Evolutionary conservation across 192 early-diverging fungal genomes (phyloP), one percentile per base, ranked within the genome.

Genomic region (Gamsiella multidivaricata): DNA sequence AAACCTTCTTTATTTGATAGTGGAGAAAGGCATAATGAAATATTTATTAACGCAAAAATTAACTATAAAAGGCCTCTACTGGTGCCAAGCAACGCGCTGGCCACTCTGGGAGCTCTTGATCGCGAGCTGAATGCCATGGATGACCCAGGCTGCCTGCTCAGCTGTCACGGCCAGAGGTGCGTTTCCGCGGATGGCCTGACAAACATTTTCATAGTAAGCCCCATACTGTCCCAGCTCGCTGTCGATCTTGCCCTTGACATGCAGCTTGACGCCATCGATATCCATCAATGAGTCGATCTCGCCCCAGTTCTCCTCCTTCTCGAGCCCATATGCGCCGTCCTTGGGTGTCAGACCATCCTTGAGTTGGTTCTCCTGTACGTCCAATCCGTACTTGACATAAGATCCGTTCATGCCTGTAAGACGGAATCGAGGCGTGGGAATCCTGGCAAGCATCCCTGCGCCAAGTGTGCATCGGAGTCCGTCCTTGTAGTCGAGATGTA

Each of bases 321-420:
- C 91, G 11, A 87, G 55, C 34, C 92, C 92, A 75, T 83, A 94
- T 3, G 41, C 81, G 8, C 80, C 31, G 42, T 81, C 59, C 0
- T 49, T 64, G 3, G 90, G 89, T 9, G 85, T 80, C 9, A 88
- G 29, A n/a, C 90, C 91, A 6, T 79, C 69, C 71, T 91, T 90
- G 52, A 92, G 84, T 56, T 92, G 92, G 39, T 84, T 84, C 53
- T 94, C 93, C 64, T 94, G 93, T 3, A 88, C 85, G 69, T 94
- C 93, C 31, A 92, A 54, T 33, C 88, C 85, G 54, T 87, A 76
- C 64, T 91, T 93, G 42, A 86, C 67, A 70, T 84, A 94, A 11
- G 87, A 79, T 17, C 92, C 93, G 14, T 86, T 79, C 70, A 89
- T 88, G 42, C 93, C 93, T 25, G 87, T 86, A 36, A 94, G 68